These are phyloP conservation scores for Ustilago hordei DNA, from an alignment of 1,284 basidiomycete species.

Conservation along the genomic window DNA sequence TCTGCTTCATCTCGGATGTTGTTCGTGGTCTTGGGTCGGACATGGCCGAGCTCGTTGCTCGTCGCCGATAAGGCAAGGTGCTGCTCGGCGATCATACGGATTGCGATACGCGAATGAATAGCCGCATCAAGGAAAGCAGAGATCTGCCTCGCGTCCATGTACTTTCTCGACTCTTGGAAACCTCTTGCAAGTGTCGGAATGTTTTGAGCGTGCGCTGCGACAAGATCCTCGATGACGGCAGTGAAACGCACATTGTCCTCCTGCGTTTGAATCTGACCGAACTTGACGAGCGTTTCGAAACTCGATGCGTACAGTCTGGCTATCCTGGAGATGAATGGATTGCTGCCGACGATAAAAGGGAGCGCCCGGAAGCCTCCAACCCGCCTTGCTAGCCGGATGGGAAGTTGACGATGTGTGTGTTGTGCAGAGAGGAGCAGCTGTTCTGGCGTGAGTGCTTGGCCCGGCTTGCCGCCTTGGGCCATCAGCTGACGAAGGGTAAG, in stretches of 20 bases:
- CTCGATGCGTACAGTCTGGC: conserved; percentile 80
- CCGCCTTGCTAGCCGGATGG: conserved; percentile 66
- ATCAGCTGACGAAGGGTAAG: conserved; percentile 64
- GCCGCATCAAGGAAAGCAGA: conserved; percentile 84
- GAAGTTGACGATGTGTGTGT: conserved; percentile 64
- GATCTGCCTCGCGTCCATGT: conserved; percentile 83
- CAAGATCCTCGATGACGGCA: conserved; percentile 77
- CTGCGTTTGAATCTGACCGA: conserved; percentile 76
- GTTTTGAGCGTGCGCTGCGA: conserved; percentile 84
- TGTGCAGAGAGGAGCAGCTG: conserved; percentile 62
- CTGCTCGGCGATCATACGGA: conserved; percentile 90
- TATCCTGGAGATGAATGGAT: conserved; percentile 83
- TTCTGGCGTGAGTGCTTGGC: conserved; percentile 52
- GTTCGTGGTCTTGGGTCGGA: conserved; percentile 10
- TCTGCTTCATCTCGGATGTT: conserved; percentile 6
- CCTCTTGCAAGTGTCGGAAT: conserved; percentile 90
- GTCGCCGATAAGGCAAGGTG: conserved; percentile 78
- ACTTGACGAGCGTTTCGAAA: conserved; percentile 79
- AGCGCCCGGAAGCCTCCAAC: conserved; percentile 67
- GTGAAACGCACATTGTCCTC: conserved; percentile 80
- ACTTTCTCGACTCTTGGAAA: conserved; percentile 85
- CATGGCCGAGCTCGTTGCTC: conserved; percentile 17
- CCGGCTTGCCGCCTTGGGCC: conserved; percentile 57
- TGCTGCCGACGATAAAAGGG: conserved; percentile 82
- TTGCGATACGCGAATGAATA: conserved; percentile 86